Conservation (phyloP, 1,284 basidiomycete genomes). For the Ceratobasidium theobromae region DNA sequence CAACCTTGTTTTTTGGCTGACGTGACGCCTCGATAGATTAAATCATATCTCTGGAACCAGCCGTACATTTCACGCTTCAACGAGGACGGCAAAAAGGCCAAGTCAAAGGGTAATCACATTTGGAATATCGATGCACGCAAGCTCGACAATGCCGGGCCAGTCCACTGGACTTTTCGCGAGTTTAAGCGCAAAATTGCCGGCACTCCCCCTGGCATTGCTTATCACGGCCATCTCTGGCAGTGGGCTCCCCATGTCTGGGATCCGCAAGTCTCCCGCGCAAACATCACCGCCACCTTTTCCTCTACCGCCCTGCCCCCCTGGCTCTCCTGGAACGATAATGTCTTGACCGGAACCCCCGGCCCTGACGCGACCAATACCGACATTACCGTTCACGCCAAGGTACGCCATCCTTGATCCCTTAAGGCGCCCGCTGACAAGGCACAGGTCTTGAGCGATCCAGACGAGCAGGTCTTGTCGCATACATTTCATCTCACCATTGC, state of each 20-base stretch:
- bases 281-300: conserved; percentile 75
- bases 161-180: conserved; percentile 89
- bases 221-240: conserved; percentile 70
- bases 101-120: conserved; percentile 99
- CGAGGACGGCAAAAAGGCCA: conserved; percentile 98
- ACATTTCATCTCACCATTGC: conserved; percentile 71
- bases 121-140: conserved; percentile 99
- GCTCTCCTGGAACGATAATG: conserved; percentile 85
- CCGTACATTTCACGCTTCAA: conserved; percentile 97
- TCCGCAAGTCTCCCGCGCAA: conserved; percentile 83
- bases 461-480: conserved; percentile 63
- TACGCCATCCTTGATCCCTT: conserved; percentile 44
- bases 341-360: conserved; percentile 70
- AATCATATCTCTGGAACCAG: conserved; percentile 95
- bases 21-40: conserved; percentile 68
- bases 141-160: conserved; percentile 41
- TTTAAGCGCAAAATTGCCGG: conserved; percentile 88
- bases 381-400: conserved; percentile 69
- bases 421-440: background rate
- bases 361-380: conserved; percentile 70
- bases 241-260: conserved; percentile 98
- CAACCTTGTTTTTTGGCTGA: conserved; percentile 33
- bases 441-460: conserved; percentile 59
- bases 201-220: conserved; percentile 73
- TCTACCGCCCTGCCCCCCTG: conserved; percentile 82